phyloP scores from a whole-genome alignment of 2,329 filamentous ascomycete species.

The Emmonsiellopsis sp. region DNA sequence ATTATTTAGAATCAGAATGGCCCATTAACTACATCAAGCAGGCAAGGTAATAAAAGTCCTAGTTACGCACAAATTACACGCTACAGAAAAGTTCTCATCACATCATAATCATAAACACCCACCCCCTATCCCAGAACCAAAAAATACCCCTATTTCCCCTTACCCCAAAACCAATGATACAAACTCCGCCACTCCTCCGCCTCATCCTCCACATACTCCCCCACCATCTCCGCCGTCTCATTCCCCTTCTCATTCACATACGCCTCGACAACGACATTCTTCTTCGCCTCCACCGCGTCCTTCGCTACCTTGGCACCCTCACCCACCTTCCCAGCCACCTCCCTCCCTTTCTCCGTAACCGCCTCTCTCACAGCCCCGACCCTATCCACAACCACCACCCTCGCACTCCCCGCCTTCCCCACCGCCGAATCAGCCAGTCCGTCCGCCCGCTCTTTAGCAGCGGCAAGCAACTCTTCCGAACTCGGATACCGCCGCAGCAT shows the following conservation, averaged over 20 bases:
- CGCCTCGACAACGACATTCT: conserved; percentile 3
- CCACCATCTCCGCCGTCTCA: conserved; percentile 36
- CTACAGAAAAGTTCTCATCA: background rate
- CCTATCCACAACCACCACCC: conserved; percentile 20
- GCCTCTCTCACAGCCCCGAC: conserved; percentile 16
- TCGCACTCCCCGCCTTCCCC: conserved; percentile 27
- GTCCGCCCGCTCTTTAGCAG: conserved; percentile 30
- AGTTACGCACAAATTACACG: too few species aligned
- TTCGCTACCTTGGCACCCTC: background rate
- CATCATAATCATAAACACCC: background rate
- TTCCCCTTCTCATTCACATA: conserved; percentile 33
- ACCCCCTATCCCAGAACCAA: background rate
- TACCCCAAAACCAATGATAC: conserved; percentile 35
- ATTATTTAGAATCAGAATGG: background rate
- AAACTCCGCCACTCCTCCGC: conserved; percentile 29
- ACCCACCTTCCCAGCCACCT: conserved; percentile 14
- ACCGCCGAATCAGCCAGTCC: conserved; percentile 32
- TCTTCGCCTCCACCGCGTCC: conserved; percentile 7
- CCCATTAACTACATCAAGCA: background rate
- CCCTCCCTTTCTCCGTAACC: conserved; percentile 18
- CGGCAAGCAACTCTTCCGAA: conserved; percentile 30
- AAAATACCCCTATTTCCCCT: conserved; percentile 19
- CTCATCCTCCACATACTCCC: conserved; percentile 37
- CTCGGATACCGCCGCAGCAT: conserved; percentile 33
- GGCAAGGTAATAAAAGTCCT: too few species aligned